Evolutionary conservation across 352 stramenopile genomes (phyloP), one percentile per base, ranked within the genome.

Genomic region (Phytophthora europaea): DNA sequence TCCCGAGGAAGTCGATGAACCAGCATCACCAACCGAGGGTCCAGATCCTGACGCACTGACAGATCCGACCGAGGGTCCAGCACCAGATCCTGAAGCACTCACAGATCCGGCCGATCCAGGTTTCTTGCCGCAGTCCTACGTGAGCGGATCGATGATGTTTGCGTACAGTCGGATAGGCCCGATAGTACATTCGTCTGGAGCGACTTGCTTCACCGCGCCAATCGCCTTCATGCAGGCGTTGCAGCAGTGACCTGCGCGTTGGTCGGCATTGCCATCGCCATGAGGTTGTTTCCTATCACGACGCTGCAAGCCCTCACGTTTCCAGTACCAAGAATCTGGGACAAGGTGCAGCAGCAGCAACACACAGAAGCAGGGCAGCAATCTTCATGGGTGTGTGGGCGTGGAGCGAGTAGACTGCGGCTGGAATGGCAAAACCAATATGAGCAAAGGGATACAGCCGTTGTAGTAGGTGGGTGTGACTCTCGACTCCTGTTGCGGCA

Each of bases 121-220:
- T 4, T 34, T 67, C 13, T 43, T 43, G 36, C 55, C 64, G 34
- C 78, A 84, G 33, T 53, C 51, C 33, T 48, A n/a, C 51, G 36
- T 47, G 7, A 84, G 56, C 0, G 78, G 71, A n/a, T 75, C 45
- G 9, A 82, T 67, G 18, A 80, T 58, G 33, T 80, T 59, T 20
- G 67, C 67, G 38, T 81, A 76, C 38, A 84, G 34, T 20, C 33
- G 63, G 8, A 80, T 22, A n/a, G 54, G 28, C 2, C 70, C 77
- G 36, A 82, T 64, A 8, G 67, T 76, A 45, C 78, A 84, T 55
- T 84, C 78, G 12, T 73, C 62, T 6, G 82, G 74, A 13, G 66
- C 70, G 9, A 75, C 59, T 57, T 67, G 51, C 51, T 76, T 69
- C 23, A 86, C 31, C 3, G 59, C 34, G 15, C 68, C 45, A 10